phyloP scores from a whole-genome alignment of 768 basidiomycete genomes.

The Rhodosporidiobolus sp. region DNA sequence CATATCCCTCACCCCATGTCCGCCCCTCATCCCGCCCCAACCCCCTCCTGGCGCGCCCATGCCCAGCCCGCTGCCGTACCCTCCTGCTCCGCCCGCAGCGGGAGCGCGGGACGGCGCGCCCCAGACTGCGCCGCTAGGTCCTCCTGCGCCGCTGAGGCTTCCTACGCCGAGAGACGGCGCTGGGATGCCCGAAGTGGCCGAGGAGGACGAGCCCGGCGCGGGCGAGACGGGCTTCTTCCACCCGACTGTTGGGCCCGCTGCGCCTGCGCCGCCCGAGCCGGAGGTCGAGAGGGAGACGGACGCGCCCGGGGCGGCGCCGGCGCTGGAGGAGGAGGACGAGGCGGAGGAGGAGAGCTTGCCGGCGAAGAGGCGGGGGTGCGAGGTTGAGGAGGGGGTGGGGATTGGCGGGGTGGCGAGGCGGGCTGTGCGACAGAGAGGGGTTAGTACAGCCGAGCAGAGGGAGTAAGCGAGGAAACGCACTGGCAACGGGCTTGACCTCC shows the following conservation, averaged over 20 bases:
- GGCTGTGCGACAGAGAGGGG: background rate
- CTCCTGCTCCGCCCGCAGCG: constrained; percentile 64
- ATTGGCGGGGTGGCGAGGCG: constrained; percentile 23
- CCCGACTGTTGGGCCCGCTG: background rate
- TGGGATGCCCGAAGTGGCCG: background rate
- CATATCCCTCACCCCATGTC: constrained; percentile 1
- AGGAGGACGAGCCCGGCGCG: background rate
- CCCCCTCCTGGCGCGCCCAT: constrained; percentile 69
- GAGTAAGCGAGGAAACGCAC: background rate
- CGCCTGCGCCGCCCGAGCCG: background rate
- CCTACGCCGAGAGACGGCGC: background rate
- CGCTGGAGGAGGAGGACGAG: too few relatives aligned
- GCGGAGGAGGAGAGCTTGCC: constrained; percentile 40
- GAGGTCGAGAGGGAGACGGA: constrained; percentile 13
- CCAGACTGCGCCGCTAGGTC: background rate
- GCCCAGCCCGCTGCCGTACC: constrained; percentile 52
- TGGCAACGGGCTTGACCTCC: constrained; percentile 11
- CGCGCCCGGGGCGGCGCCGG: background rate
- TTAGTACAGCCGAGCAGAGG: background rate
- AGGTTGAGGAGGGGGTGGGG: constrained; percentile 14
- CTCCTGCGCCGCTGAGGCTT: background rate
- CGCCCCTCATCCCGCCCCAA: constrained; percentile 45
- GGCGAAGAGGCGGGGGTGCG: constrained; percentile 43
- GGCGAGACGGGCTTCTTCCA: constrained; percentile 6
- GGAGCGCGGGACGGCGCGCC: too few relatives aligned